Percentiles rank a stretch among this genome's conserved stretches.
These are phyloP conservation scores for Pseudocercospora macadamiae DNA, from an alignment of 2,329 filamentous ascomycete genomes.

Conservation along the genomic window DNA sequence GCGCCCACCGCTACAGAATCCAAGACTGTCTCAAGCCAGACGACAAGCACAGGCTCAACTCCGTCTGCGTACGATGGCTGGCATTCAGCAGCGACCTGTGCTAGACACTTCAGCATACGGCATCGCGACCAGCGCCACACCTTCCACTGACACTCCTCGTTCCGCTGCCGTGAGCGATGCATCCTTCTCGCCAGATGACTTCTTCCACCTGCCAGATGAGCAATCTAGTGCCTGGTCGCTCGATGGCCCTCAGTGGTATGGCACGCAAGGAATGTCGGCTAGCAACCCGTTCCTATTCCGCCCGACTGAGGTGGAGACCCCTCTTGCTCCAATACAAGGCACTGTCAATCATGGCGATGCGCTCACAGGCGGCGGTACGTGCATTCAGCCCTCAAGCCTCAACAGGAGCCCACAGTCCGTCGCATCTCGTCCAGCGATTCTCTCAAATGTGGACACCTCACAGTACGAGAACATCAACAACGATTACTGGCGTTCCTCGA, in stretches of 20 bases:
- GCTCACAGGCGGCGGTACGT: too few species aligned
- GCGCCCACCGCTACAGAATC: conserved; percentile 1
- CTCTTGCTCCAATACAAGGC: background rate
- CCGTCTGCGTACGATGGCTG: conserved; percentile 13
- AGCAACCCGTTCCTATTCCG: background rate
- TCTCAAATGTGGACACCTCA: conserved; percentile 21
- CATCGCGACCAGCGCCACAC: too few species aligned
- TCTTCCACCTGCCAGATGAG: background rate
- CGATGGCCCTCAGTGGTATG: background rate
- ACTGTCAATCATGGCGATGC: background rate
- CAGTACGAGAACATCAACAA: conserved; percentile 25
- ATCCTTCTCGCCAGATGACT: conserved; percentile 4
- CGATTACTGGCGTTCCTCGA: conserved; percentile 24
- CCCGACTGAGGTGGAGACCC: background rate
- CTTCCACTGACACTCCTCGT: too few species aligned
- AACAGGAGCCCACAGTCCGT: conserved; percentile 11
- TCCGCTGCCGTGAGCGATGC: conserved; percentile 5
- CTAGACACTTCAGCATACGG: too few species aligned
- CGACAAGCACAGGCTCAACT: conserved; percentile 2
- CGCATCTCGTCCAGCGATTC: background rate
- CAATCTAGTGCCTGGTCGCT: background rate
- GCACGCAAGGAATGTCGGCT: background rate
- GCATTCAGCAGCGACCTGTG: background rate
- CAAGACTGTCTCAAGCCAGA: conserved; percentile 18
- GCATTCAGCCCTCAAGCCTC: too few species aligned